A percentile compares a stretch with the other conserved stretches of the same genome.
Evolutionary conservation across 495 filamentous ascomycete genomes (phyloP).

Genomic region (Annulohypoxylon maeteangense): DNA sequence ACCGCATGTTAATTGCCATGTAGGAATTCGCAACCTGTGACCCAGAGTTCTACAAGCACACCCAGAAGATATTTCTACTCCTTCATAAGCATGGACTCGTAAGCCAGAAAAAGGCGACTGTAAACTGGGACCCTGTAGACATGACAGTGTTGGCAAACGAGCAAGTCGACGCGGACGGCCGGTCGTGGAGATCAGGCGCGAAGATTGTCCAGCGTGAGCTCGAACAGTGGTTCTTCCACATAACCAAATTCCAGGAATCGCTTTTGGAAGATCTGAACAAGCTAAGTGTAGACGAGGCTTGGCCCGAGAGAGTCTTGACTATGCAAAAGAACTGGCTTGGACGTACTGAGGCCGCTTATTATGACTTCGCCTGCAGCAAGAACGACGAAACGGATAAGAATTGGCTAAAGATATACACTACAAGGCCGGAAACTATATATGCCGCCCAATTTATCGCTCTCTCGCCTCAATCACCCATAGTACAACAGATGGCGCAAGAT

Average conservation of each 20-base stretch:
- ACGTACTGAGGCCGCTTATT: conserved; percentile 74
- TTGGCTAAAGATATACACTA: conserved; percentile 75
- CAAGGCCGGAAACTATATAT: conserved; percentile 83
- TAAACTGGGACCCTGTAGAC: conserved; percentile 92
- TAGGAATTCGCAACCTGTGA: conserved; percentile 87
- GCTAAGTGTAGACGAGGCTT: conserved; percentile 68
- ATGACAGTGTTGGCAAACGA: conserved; percentile 92
- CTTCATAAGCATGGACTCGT: conserved; percentile 77
- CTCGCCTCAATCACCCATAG: conserved; percentile 77
- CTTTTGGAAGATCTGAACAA: conserved; percentile 77
- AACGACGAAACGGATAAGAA: conserved; percentile 50
- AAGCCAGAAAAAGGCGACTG: conserved; percentile 80
- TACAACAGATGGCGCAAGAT: conserved; percentile 65
- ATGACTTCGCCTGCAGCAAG: conserved; percentile 69
- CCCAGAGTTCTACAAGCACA: conserved; percentile 87
- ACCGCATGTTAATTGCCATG: conserved; percentile 21
- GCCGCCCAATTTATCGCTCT: conserved; percentile 87
- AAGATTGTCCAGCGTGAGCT: conserved; percentile 82
- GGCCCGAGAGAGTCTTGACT: conserved; percentile 82
- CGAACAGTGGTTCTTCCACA: conserved; percentile 91
- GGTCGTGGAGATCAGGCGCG: conserved; percentile 88
- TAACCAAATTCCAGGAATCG: conserved; percentile 79
- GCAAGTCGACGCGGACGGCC: conserved; percentile 85
- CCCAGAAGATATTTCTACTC: conserved; percentile 83
- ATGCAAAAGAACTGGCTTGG: conserved; percentile 95